Conservation (phyloP, 2,329 filamentous ascomycete species). For the Bisporella sp. region DNA sequence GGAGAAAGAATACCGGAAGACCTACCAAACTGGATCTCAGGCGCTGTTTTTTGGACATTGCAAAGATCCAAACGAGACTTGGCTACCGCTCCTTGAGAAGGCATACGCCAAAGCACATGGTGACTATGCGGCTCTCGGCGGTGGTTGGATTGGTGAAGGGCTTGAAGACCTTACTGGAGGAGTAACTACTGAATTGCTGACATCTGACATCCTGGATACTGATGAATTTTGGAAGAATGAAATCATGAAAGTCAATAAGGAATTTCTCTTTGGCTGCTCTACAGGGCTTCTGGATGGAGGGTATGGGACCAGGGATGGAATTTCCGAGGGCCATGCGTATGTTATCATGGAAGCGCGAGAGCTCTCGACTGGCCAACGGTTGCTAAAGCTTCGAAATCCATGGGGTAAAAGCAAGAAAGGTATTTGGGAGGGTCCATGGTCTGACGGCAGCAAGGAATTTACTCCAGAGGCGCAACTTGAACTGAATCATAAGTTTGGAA, state of each 20-base stretch:
- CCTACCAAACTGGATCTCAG: constrained; percentile 50
- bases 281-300: constrained; percentile 57
- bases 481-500: constrained; percentile 51
- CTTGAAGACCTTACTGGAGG: constrained; percentile 58
- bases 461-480: constrained; percentile 50
- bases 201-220: constrained; percentile 67
- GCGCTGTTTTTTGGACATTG: constrained; percentile 74
- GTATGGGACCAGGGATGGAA: constrained; percentile 52
- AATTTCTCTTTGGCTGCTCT: constrained; percentile 70
- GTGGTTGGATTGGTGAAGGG: constrained; percentile 54
- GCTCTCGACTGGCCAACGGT: constrained; percentile 43
- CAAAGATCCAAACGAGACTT: constrained; percentile 70
- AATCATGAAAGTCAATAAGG: constrained; percentile 71
- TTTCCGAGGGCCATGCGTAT: constrained; percentile 52
- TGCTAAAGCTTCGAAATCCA: constrained; percentile 52
- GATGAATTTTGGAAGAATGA: constrained; percentile 82
- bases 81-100: constrained; percentile 75
- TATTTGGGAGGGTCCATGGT: constrained; percentile 52
- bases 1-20: constrained; percentile 57
- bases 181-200: constrained; percentile 63
- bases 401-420: constrained; percentile 53
- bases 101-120: constrained; percentile 81
- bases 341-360: constrained; percentile 51
- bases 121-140: constrained; percentile 68
- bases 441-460: constrained; percentile 55